phyloP scores from a whole-genome alignment of 352 stramenopile genomes.

The Globisporangium alternatum region DNA sequence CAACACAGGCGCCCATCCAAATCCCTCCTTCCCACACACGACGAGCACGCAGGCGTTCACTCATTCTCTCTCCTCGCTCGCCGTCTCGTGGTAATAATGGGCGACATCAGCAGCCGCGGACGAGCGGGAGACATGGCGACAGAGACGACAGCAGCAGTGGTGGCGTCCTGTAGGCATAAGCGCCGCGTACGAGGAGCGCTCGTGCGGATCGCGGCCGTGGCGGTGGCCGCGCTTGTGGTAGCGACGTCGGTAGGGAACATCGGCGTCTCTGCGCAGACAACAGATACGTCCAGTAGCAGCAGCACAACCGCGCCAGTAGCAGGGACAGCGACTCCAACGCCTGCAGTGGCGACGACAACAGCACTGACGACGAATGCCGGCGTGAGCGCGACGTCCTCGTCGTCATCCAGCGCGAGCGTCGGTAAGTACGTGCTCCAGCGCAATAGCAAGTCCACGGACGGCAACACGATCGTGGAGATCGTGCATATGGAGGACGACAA shows the following conservation, averaged over 20 bases:
- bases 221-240: background rate
- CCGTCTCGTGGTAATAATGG: background rate
- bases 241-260: background rate
- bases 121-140: background rate
- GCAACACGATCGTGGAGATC: constrained; percentile 22
- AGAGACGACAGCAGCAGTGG: background rate
- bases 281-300: background rate
- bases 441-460: constrained; percentile 6
- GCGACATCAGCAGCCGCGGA: background rate
- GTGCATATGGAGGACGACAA: constrained; percentile 13
- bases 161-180: background rate
- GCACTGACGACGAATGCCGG: background rate
- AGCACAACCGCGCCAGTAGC: background rate
- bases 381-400: background rate
- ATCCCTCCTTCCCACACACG: background rate
- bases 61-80: background rate
- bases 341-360: background rate
- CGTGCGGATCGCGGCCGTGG: background rate
- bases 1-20: background rate
- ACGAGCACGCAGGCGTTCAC: background rate
- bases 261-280: background rate
- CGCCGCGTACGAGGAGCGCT: background rate
- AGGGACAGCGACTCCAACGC: background rate
- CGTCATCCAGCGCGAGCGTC: background rate
- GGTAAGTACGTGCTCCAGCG: constrained; percentile 31